These are phyloP conservation scores for Alternaria burnsii DNA, from an alignment of 2,329 filamentous ascomycete genomes.

Conservation along the genomic window DNA sequence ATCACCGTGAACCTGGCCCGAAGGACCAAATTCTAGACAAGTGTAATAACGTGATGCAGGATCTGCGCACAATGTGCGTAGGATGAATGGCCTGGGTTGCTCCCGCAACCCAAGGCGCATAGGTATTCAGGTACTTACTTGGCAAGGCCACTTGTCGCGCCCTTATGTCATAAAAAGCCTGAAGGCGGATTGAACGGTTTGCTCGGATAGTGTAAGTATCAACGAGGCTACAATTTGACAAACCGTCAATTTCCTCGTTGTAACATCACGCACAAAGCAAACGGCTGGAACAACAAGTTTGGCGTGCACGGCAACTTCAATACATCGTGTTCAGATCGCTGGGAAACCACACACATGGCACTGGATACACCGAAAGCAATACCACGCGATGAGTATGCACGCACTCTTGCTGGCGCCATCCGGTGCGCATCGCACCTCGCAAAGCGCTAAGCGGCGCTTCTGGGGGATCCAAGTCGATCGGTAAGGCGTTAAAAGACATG, in stretches of 20 bases:
- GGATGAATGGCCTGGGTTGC: neutral
- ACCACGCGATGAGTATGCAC: constrained; percentile 9
- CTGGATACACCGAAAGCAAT: constrained; percentile 13
- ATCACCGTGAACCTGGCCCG: neutral
- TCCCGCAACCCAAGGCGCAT: neutral
- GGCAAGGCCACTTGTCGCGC: neutral
- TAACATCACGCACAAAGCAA: neutral
- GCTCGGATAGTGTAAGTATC: neutral
- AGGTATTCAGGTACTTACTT: neutral
- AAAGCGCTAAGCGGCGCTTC: constrained; percentile 24
- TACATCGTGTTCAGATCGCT: constrained; percentile 12
- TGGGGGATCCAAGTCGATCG: constrained; percentile 12
- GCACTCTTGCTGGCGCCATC: constrained; percentile 4
- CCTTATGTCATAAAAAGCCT: neutral
- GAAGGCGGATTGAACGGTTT: neutral
- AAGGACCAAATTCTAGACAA: neutral
- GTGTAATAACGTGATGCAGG: neutral
- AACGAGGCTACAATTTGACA: neutral
- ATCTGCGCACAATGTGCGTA: neutral
- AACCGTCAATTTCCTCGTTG: neutral
- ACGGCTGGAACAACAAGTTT: neutral
- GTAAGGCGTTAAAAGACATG: constrained; percentile 13
- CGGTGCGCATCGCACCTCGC: constrained; percentile 9
- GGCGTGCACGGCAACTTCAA: neutral
- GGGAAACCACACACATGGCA: constrained; percentile 25